Evolutionary conservation across 495 filamentous ascomycete species (phyloP), one percentile per base, ranked within the genome.

Genomic region (Schizothecium vesticola): DNA sequence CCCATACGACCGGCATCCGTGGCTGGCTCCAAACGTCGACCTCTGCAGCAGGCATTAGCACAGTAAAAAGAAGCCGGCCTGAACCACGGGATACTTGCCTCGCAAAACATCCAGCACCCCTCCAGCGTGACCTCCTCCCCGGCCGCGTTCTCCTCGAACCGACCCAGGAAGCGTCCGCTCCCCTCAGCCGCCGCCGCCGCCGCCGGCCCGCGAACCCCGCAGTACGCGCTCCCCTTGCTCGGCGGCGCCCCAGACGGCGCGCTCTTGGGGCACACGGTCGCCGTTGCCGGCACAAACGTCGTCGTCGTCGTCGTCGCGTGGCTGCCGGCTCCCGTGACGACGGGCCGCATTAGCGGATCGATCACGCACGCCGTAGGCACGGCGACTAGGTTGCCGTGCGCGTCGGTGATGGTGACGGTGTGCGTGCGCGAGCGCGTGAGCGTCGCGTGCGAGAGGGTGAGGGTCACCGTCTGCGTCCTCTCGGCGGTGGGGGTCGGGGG

Each of bases 91-190:
- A 56, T 13, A 74, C 75, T 66, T 63, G 77, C 79, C 67, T 61
- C 70, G 65, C 69, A 81, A 59, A 63, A 67, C 56, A 69, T 28
- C 61, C 64, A 77, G 36, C 75, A 75, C 13, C 69, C 71, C 23
- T 67, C 57, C 0, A 73, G 58, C 22, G 69, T 73, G 8, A 77
- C 61, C 10, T 55, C 56, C 24, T 70, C 67, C 22, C 56, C 71
- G 2, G 21, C 56, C 19, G 3, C 33, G n/a, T 75, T 60, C 56
- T 72, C 59, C 11, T 61, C 36, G 43, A 63, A 75, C 62, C 71
- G 62, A 3, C 59, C 73, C 1, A 75, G 19, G 55, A 73, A 72
- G 28, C 61, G 63, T 70, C 66, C 13, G 16, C 63, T 21, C 51
- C 26, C 9, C 24, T 28, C 26, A 0, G 67, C 70, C 16, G 57